phyloP scores from a whole-genome alignment of 2,329 filamentous ascomycete species.

The Fusarium nurragi region DNA sequence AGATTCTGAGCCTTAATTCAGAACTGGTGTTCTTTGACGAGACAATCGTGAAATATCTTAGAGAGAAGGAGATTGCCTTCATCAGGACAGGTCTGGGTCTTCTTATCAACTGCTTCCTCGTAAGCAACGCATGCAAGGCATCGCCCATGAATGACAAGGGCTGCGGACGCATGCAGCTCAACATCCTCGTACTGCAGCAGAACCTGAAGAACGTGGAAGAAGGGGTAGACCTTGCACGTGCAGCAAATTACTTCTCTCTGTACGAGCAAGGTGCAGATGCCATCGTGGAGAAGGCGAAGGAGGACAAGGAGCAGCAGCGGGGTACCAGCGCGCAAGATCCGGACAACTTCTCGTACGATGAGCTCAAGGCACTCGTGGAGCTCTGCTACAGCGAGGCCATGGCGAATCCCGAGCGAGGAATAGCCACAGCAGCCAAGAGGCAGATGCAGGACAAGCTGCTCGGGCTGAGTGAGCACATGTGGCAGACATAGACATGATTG shows the following conservation, averaged over 20 bases:
- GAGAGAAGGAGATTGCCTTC: conserved; percentile 75
- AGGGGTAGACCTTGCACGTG: conserved; percentile 69
- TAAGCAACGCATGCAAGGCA: conserved; percentile 75
- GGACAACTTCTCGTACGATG: conserved; percentile 69
- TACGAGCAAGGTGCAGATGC: conserved; percentile 73
- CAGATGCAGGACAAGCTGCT: conserved; percentile 76
- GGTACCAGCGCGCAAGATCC: conserved; percentile 47
- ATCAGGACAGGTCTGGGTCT: conserved; percentile 79
- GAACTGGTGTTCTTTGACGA: conserved; percentile 90
- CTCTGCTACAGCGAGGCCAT: conserved; percentile 74
- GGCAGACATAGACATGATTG: conserved; percentile 57
- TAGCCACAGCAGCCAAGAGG: conserved; percentile 72
- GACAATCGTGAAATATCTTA: conserved; percentile 77
- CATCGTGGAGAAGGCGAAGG: conserved; percentile 70
- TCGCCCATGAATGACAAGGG: conserved; percentile 86
- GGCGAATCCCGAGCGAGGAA: conserved; percentile 72
- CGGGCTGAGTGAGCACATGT: conserved; percentile 77
- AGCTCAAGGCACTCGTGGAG: conserved; percentile 72
- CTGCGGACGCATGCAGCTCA: conserved; percentile 87
- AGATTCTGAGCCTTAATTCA: conserved; percentile 83
- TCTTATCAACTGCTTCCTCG: conserved; percentile 81
- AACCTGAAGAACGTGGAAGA: conserved; percentile 93
- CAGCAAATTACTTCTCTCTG: conserved; percentile 74
- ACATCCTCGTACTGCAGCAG: conserved; percentile 94
- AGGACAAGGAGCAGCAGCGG: conserved; percentile 51